phyloP scores from a whole-genome alignment of 768 basidiomycete genomes.

The Kwoniella dendrophila region DNA sequence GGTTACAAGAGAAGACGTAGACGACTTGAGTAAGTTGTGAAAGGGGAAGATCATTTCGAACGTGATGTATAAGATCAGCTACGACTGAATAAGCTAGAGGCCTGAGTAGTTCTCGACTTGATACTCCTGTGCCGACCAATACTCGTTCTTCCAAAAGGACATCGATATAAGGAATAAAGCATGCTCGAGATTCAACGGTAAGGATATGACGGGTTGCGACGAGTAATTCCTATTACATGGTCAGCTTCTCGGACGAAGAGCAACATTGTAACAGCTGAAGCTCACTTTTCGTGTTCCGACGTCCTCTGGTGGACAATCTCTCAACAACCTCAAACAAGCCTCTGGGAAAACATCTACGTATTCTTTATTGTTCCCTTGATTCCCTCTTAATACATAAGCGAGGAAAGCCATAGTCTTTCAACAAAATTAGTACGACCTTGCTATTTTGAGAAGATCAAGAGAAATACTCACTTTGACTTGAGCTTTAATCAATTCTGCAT shows the following conservation, averaged over 20 bases:
- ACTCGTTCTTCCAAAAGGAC: slow-evolving; percentile 89
- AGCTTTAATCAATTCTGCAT: slow-evolving; percentile 78
- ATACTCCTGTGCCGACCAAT: slow-evolving; percentile 78
- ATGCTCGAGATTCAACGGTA: slow-evolving; percentile 72
- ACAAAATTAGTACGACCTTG: slow-evolving; percentile 3
- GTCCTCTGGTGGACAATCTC: slow-evolving; percentile 87
- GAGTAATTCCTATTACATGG: slow-evolving; percentile 71
- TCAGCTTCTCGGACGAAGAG: not conserved
- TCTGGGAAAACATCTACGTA: slow-evolving; percentile 81
- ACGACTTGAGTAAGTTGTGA: slow-evolving; percentile 76
- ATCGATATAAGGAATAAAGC: slow-evolving; percentile 79
- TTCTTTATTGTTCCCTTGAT: slow-evolving; percentile 64
- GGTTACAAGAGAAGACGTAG: slow-evolving; percentile 79
- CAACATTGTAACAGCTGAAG: too few relatives aligned
- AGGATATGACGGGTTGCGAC: slow-evolving; percentile 89
- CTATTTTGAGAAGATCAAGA: not conserved
- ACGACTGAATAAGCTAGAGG: slow-evolving; percentile 81
- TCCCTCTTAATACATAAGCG: slow-evolving; percentile 79
- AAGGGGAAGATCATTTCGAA: slow-evolving; percentile 76
- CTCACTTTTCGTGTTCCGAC: slow-evolving; percentile 76
- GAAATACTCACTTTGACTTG: slow-evolving; percentile 76
- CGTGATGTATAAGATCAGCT: slow-evolving; percentile 90
- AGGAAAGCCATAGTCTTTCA: slow-evolving; percentile 93
- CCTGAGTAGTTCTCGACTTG: slow-evolving; percentile 81
- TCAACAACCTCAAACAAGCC: slow-evolving; percentile 79